Conservation (phyloP, 83 land plant genomes). For the Picea engelmannii region DNA sequence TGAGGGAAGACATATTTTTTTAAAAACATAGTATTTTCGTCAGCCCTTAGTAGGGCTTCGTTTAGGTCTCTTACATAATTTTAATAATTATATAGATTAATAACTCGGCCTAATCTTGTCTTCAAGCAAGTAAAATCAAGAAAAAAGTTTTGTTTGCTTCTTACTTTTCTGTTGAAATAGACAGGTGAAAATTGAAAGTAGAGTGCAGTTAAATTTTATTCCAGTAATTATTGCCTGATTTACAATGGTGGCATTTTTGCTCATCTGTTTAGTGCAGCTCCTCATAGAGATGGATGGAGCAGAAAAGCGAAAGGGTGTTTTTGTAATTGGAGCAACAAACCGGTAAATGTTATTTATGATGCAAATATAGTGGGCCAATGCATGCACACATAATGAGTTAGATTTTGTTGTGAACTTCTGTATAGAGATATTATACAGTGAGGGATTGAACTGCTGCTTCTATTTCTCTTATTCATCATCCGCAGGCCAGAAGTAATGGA, state of each 20-base stretch:
- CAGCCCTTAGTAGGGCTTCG: too few species aligned
- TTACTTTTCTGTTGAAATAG: neutral
- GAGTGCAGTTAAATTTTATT: constrained; percentile 1
- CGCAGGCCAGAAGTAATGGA: constrained; percentile 89
- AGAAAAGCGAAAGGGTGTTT: constrained; percentile 80
- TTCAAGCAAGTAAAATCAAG: neutral
- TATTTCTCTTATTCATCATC: constrained; percentile 2
- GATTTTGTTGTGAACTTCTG: neutral
- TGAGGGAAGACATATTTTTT: too few species aligned
- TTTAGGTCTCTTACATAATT: too few species aligned
- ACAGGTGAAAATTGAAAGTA: neutral
- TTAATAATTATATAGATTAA: too few species aligned
- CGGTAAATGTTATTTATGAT: constrained; percentile 45
- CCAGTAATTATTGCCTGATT: neutral
- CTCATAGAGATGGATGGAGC: constrained; percentile 96
- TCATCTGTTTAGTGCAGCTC: constrained; percentile 47
- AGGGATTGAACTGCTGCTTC: neutral
- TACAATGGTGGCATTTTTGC: neutral
- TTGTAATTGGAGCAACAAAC: constrained; percentile 94
- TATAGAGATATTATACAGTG: neutral
- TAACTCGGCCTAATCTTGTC: neutral
- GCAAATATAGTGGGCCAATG: neutral
- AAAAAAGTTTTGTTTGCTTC: neutral
- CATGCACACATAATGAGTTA: neutral
- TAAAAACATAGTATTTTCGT: too few species aligned